phyloP scores from a whole-genome alignment of 2,329 filamentous ascomycete species.

The Knufia fluminis region DNA sequence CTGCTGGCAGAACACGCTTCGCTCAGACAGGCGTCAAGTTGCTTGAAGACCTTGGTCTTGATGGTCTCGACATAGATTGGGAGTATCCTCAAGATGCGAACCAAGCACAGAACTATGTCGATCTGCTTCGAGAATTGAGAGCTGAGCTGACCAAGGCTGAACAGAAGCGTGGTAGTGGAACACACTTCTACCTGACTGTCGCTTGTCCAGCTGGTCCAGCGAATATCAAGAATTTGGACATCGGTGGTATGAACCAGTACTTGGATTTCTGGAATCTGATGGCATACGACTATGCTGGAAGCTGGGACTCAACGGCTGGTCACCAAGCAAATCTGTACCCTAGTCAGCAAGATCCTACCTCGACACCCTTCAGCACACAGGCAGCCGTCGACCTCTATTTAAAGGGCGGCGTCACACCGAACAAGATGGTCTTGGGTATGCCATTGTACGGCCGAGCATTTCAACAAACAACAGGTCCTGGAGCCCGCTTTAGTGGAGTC shows the following conservation, averaged over 20 bases:
- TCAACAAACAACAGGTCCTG: constrained; percentile 64
- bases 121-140: constrained; percentile 35
- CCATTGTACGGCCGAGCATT: constrained; percentile 87
- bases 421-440: constrained; percentile 83
- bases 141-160: constrained; percentile 24
- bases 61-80: constrained; percentile 42
- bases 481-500: constrained; percentile 58
- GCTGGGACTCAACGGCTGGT: constrained; percentile 62
- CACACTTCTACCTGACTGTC: constrained; percentile 20
- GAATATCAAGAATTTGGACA: constrained; percentile 54
- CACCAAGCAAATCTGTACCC: constrained; percentile 74
- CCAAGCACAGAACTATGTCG: constrained; percentile 36
- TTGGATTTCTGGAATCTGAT: constrained; percentile 74
- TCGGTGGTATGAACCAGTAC: constrained; percentile 55
- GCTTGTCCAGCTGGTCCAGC: constrained; percentile 41
- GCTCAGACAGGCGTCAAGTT: constrained; percentile 63
- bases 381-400: constrained; percentile 64
- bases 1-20: constrained; percentile 54
- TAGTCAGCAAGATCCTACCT: constrained; percentile 45
- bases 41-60: constrained; percentile 70
- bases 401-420: constrained; percentile 49
- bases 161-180: constrained; percentile 11
- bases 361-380: constrained; percentile 70
- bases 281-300: constrained; percentile 82
- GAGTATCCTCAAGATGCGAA: constrained; percentile 36